Conservation (phyloP, 192 early-diverging fungal species). For the Gamsiella multidivaricata region DNA sequence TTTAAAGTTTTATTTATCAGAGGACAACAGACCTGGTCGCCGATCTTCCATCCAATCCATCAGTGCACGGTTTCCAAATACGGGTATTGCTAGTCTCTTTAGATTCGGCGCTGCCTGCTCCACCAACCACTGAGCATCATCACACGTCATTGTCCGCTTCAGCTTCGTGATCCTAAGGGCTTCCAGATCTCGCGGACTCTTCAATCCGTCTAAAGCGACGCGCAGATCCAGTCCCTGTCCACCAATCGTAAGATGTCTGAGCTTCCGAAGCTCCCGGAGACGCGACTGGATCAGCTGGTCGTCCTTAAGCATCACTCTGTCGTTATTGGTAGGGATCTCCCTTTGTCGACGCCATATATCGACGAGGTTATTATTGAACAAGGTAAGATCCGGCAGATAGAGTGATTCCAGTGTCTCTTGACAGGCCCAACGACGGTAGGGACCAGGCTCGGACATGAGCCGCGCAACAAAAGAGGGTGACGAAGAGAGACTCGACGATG, state of each 20-base stretch:
- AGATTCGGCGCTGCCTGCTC: slow-evolving; percentile 24
- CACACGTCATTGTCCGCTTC: slow-evolving; percentile 16
- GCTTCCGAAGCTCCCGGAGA: slow-evolving; percentile 7
- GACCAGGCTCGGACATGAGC: background rate
- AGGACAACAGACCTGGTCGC: slow-evolving; percentile 28
- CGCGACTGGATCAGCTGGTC: slow-evolving; percentile 31
- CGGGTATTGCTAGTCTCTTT: slow-evolving; percentile 11
- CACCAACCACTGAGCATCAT: slow-evolving; percentile 37
- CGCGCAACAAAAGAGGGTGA: background rate
- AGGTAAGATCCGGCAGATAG: slow-evolving; percentile 23
- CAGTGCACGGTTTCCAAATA: slow-evolving; percentile 18
- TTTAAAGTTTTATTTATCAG: slow-evolving; percentile 19
- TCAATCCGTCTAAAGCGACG: slow-evolving; percentile 4
- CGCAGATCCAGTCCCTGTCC: slow-evolving; percentile 21
- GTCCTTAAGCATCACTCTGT: background rate
- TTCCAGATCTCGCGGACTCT: slow-evolving; percentile 3
- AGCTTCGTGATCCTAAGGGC: slow-evolving; percentile 32
- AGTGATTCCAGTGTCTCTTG: slow-evolving; percentile 11
- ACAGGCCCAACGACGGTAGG: slow-evolving; percentile 32
- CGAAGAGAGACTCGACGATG: background rate
- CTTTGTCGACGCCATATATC: slow-evolving; percentile 8
- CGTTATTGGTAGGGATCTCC: background rate
- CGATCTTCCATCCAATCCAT: slow-evolving; percentile 29
- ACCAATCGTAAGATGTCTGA: slow-evolving; percentile 31
- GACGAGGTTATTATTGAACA: slow-evolving; percentile 10